phyloP scores from a whole-genome alignment of 225 moss, liverwort and hornwort genomes.

The Bryoerythrophyllum caledonicum region DNA sequence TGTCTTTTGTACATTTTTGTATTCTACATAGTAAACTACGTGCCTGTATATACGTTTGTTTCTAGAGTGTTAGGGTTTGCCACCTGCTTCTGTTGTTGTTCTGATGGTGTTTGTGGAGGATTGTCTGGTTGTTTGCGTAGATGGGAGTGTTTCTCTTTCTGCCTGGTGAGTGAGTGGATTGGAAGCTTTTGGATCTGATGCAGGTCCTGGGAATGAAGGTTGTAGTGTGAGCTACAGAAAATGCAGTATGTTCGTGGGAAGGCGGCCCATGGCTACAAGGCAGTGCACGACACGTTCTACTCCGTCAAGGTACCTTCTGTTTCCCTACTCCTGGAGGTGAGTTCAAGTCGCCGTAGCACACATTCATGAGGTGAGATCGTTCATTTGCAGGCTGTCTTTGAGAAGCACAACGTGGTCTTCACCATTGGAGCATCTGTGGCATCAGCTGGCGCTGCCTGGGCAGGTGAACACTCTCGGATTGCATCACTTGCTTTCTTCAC shows the following conservation, averaged over 20 bases:
- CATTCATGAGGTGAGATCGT: constrained; percentile 3
- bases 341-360: background rate
- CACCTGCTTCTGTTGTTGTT: no score
- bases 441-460: constrained; percentile 62
- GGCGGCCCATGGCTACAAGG: constrained; percentile 38
- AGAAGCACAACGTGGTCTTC: constrained; percentile 58
- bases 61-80: no score
- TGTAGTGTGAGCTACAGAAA: background rate
- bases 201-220: constrained; percentile 8
- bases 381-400: constrained; percentile 46
- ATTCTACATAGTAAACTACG: no score
- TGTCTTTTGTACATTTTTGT: no score
- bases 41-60: no score
- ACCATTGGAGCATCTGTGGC: constrained; percentile 54
- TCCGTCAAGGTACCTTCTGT: constrained; percentile 41
- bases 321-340: background rate
- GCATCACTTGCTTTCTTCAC: no score
- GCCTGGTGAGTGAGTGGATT: no score
- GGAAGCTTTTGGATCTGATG: constrained; percentile 9
- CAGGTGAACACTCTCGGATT: constrained; percentile 34
- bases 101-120: no score
- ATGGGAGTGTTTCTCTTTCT: no score
- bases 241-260: constrained; percentile 46
- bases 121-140: no score
- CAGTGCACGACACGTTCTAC: constrained; percentile 45